Conservation (phyloP, 2,329 filamentous ascomycete genomes). For the Apiospora sp. region DNA sequence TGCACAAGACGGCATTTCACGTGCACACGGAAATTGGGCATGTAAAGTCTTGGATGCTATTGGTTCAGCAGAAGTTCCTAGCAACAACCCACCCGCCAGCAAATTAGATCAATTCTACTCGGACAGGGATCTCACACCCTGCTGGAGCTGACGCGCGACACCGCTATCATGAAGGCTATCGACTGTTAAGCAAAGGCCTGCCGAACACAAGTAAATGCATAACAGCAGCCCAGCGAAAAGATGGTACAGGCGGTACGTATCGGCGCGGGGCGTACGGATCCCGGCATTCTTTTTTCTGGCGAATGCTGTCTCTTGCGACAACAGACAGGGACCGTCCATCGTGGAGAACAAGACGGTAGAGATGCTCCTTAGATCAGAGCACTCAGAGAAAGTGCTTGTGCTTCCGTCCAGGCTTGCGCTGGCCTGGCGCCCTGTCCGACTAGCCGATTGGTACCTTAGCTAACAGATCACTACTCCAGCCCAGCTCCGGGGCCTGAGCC, state of each 20-base stretch:
- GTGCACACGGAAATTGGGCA: slow-evolving; percentile 19
- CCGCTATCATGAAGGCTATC: neutral
- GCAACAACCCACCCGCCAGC: neutral
- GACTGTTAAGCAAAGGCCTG: neutral
- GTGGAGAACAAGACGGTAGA: slow-evolving; percentile 4
- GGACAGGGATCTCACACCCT: neutral
- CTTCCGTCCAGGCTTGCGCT: neutral
- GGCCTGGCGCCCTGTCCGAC: neutral
- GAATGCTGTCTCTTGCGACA: neutral
- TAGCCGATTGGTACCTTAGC: slow-evolving; percentile 15
- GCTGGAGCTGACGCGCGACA: neutral
- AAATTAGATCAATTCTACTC: slow-evolving; percentile 20
- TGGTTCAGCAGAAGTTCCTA: neutral
- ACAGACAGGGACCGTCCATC: neutral
- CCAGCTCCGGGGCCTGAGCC: neutral
- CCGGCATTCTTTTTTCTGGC: neutral
- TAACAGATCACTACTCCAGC: neutral
- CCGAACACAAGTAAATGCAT: neutral
- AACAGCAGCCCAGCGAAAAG: neutral
- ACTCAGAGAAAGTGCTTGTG: neutral
- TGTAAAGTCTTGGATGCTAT: slow-evolving; percentile 7
- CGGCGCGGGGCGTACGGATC: slow-evolving; percentile 10
- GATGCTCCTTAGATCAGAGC: neutral
- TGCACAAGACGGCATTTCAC: slow-evolving; percentile 19
- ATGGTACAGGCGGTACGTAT: neutral